A percentile compares a stretch with the other conserved stretches of the same genome.
Evolutionary conservation across 805 yeast species (phyloP).

Genomic region (Ascoidea tarda): DNA sequence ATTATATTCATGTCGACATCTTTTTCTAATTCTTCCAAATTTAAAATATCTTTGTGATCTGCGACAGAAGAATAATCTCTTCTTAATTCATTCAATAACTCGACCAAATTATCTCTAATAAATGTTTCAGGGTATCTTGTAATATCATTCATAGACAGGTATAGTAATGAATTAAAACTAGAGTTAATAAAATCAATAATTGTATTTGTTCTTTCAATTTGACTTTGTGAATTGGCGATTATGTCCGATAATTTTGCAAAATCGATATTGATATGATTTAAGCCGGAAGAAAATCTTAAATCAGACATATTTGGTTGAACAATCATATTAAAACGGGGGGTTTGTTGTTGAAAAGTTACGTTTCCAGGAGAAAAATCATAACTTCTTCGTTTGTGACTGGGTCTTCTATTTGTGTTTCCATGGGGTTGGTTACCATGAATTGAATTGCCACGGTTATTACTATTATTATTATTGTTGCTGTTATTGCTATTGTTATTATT

Average conservation of each 20-base stretch:
- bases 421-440: background rate
- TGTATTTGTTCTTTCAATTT: background rate
- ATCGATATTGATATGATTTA: background rate
- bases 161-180: background rate
- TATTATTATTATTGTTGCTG: background rate
- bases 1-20: slow-evolving; percentile 10
- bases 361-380: background rate
- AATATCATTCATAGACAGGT: background rate
- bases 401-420: background rate
- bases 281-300: no score
- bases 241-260: no score
- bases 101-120: slow-evolving; percentile 2
- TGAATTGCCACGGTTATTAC: background rate
- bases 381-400: background rate
- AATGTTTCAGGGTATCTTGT: background rate
- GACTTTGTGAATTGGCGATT: background rate
- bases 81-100: slow-evolving; percentile 1
- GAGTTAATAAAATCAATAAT: background rate
- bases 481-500: background rate
- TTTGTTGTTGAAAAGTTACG: background rate
- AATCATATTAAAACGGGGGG: background rate
- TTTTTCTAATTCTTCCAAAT: background rate
- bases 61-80: background rate
- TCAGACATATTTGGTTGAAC: background rate
- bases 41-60: background rate